Base-by-base conservation (phyloP, 306 rosid species). In the Benincasa hispida region DNA sequence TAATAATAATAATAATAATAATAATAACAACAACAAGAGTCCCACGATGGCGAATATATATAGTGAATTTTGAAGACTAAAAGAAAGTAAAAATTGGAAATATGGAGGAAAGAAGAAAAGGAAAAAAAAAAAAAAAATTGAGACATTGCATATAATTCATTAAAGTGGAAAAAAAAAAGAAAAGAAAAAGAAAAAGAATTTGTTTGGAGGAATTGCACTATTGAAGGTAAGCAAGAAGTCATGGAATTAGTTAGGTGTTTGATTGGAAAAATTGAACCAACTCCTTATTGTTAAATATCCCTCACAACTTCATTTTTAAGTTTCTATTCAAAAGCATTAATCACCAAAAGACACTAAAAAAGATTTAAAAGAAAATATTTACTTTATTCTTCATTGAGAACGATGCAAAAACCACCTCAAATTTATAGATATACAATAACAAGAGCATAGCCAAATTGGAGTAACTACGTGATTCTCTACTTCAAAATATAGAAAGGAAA, bases 181-280 rank as follows among this genome's bases (percentile, higher is more conserved):
- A 1, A 17, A 30, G 17, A 15, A 22, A 24, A 9, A 25, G 12
- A 25, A 32, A 32, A 32, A 32, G 35, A 32, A 32, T 12, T 0
- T 15, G 75, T 69, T 69, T 12, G 75, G 75, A 41, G 56, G 56
- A 45, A 41, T 42, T 69, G 75, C 56, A 24, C 14, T 22, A 69
- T 69, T 42, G 75, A 15, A 81, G 96, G 89, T 92, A 75, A 90
- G 96, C 89, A 72, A 55, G 77, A 87, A 79, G 96, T 89, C 96
- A 76, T 78, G 17, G 30, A 85, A 83, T 79, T 86, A 56, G 97
- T 90, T 90, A 82, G 97, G 92, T 92, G 86, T 70, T 85, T 24
- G 51, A 67, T 81, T 81, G 58, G 56, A 80, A 83, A 80, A 85
- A 79, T 80, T 84, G 62, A 82, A 87, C 84, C 84, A 73, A 87